phyloP scores from a whole-genome alignment of 495 filamentous ascomycete species.

The Daldinia loculata region DNA sequence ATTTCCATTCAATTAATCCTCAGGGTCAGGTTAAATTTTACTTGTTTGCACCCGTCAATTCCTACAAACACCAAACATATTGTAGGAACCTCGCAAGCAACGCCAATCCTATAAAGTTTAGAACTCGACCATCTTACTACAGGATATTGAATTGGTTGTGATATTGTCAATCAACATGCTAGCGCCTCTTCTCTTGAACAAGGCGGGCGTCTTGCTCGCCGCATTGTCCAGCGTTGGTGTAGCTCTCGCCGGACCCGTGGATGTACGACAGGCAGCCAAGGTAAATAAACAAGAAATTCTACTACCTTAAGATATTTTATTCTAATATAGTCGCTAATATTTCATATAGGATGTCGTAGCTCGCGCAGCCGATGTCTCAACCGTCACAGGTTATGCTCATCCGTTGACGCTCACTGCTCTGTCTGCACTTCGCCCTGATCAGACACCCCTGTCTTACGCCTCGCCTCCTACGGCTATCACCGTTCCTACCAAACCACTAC shows the following conservation, averaged over 20 bases:
- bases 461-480: conserved; percentile 39
- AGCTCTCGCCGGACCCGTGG: conserved; percentile 25
- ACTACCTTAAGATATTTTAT: background rate
- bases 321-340: conserved; percentile 4
- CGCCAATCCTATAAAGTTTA: background rate
- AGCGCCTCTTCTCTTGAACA: conserved; percentile 12
- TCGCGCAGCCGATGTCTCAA: conserved; percentile 25
- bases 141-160: background rate
- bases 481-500: conserved; percentile 19
- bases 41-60: background rate
- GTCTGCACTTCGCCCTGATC: conserved; percentile 22
- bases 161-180: conserved; percentile 18
- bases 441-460: conserved; percentile 39
- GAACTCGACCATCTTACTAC: background rate
- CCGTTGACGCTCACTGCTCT: conserved; percentile 39
- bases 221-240: conserved; percentile 9
- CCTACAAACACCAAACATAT: conserved; percentile 1
- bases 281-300: conserved; percentile 5
- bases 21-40: background rate
- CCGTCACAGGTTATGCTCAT: conserved; percentile 42
- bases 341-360: conserved; percentile 12
- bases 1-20: background rate
- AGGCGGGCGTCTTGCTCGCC: conserved; percentile 15
- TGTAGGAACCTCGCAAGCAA: background rate
- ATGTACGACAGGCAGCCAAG: conserved; percentile 20